Evolutionary conservation across 139 green algal genomes (phyloP).

Genomic region (Coelastrella sp.): DNA sequence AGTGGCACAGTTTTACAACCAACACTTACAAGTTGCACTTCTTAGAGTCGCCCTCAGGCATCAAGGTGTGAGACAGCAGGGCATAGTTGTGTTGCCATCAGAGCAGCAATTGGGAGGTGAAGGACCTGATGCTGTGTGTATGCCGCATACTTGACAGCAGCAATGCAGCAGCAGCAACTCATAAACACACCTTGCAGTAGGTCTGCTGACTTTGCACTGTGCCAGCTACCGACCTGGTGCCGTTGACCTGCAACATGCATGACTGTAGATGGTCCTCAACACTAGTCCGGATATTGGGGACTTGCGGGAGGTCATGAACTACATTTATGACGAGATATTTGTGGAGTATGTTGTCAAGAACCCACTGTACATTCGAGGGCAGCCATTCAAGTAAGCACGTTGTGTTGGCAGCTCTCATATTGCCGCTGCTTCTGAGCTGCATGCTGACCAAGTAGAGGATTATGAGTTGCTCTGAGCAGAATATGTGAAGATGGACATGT

Average conservation of each 20-base stretch:
- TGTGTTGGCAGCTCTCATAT: background rate
- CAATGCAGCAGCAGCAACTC: background rate
- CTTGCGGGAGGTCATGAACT: constrained; percentile 75
- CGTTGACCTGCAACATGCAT: background rate
- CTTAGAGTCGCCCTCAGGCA: constrained; percentile 88
- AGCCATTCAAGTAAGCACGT: constrained; percentile 78
- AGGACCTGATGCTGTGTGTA: background rate
- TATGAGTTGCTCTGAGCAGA: too few species aligned
- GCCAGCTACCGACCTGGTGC: too few species aligned
- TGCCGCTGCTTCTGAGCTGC: background rate
- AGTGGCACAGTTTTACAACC: constrained; percentile 86
- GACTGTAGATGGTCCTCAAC: constrained; percentile 84
- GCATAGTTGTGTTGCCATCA: too few species aligned
- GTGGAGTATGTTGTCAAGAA: constrained; percentile 91
- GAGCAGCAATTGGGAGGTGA: background rate
- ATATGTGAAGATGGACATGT: too few species aligned
- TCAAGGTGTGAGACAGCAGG: constrained; percentile 73
- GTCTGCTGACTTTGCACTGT: too few species aligned
- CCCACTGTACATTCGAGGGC: constrained; percentile 79
- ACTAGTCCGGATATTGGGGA: constrained; percentile 77
- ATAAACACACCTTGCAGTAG: too few species aligned
- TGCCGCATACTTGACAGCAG: background rate
- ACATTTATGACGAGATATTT: constrained; percentile 85
- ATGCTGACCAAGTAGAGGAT: background rate
- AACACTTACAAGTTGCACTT: constrained; percentile 96